Conservation (phyloP, 208 protist genomes). For the Crithidia bombi region DNA sequence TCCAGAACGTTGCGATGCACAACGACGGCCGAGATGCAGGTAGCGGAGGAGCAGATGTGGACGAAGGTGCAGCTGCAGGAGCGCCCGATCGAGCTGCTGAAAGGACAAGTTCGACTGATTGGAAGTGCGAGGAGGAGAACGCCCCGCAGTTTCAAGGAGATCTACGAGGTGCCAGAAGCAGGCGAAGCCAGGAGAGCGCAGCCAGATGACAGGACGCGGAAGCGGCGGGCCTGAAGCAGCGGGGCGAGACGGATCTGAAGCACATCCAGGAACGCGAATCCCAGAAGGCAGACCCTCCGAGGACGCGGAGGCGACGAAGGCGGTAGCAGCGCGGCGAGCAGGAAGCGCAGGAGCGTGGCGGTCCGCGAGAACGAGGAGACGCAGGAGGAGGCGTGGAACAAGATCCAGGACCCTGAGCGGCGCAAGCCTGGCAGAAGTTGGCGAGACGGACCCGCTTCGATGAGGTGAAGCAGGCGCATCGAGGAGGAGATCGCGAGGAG, state of each 20-base stretch:
- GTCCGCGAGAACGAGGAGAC: conserved; percentile 72
- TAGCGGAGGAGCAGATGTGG: conserved; percentile 87
- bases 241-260: conserved; percentile 75
- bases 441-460: conserved; percentile 81
- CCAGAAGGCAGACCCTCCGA: conserved; percentile 84
- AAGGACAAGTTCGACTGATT: conserved; percentile 80
- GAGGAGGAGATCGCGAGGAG: conserved; percentile 85
- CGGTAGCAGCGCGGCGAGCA: conserved; percentile 67
- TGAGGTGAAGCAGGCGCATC: conserved; percentile 85
- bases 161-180: conserved; percentile 85
- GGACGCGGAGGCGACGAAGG: conserved; percentile 79
- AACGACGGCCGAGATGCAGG: conserved; percentile 87
- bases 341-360: conserved; percentile 73
- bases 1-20: conserved; percentile 81
- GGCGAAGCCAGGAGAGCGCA: conserved; percentile 71
- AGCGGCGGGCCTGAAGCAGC: conserved; percentile 78
- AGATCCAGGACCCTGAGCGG: conserved; percentile 83
- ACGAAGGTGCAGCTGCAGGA: conserved; percentile 86
- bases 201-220: conserved; percentile 81
- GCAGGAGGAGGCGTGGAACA: conserved; percentile 81
- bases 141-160: conserved; percentile 71
- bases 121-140: conserved; percentile 82
- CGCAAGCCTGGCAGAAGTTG: conserved; percentile 72
- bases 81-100: conserved; percentile 73
- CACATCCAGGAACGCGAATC: conserved; percentile 79